Evolutionary conservation across 352 stramenopile species (phyloP).

Genomic region (Phytophthora melonis): DNA sequence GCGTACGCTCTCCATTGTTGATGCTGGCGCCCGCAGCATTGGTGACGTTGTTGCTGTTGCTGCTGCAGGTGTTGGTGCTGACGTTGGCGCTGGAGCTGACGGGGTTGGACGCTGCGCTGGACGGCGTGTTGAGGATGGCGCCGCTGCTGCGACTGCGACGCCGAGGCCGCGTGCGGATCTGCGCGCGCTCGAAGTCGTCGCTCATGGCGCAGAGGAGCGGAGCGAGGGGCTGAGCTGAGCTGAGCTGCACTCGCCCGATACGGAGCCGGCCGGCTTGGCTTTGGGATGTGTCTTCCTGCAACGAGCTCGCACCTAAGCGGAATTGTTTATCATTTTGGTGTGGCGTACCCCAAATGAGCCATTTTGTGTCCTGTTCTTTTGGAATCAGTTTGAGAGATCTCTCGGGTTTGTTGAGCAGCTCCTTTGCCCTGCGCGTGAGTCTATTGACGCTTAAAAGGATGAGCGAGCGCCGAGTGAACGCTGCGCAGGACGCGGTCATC

Average conservation of each 20-base stretch:
- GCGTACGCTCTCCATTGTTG: constrained; percentile 23
- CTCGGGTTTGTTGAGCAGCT: not conserved
- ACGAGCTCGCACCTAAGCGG: constrained; percentile 6
- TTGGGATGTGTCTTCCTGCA: constrained; percentile 31
- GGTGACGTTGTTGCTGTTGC: not conserved
- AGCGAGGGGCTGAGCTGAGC: constrained; percentile 5
- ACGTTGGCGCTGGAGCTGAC: constrained; percentile 24
- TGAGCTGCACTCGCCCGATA: not conserved
- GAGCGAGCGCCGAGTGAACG: constrained; percentile 74
- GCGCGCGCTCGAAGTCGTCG: constrained; percentile 31
- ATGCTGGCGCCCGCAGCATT: not conserved
- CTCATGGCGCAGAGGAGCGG: constrained; percentile 22
- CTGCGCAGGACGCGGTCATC: constrained; percentile 90
- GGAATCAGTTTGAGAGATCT: constrained; percentile 14
- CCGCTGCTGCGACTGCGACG: constrained; percentile 81
- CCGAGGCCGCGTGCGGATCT: constrained; percentile 32
- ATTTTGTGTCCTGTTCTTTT: constrained; percentile 10
- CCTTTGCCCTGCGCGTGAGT: not conserved
- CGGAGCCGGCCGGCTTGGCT: not conserved
- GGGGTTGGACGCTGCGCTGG: constrained; percentile 39
- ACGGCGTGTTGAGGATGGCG: constrained; percentile 89
- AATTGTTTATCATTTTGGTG: not conserved
- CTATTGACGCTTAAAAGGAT: constrained; percentile 33
- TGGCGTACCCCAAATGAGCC: not conserved
- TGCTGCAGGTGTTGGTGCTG: not conserved